Evolutionary conservation across 2,329 filamentous ascomycete genomes (phyloP), one percentile per base, ranked within the genome.

Genomic region (Dothiorella sarmentorum): DNA sequence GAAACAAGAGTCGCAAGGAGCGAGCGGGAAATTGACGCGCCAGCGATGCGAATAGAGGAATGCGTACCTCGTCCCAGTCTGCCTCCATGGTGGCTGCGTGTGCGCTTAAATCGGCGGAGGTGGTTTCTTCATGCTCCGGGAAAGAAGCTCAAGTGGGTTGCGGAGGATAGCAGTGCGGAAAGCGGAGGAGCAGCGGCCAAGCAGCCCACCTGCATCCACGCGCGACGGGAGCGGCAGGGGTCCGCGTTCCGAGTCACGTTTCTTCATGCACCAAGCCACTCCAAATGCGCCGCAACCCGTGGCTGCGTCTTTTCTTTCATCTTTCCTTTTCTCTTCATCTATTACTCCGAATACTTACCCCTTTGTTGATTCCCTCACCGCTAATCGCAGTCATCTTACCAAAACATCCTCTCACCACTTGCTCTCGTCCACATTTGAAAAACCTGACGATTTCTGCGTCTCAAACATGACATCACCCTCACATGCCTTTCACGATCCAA

Each of bases 51-150:
- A 20, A n/a, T n/a, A 17, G 31, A 56, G n/a, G 38, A 52, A 61
- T 43, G 42, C 65, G 61, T 70, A 78, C 76, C 71, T 81, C 78
- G 65, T 77, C 77, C 78, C 78, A 80, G 64, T 81, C 79, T 60
- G 77, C 75, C 68, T 81, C 79, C 79, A 81, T 81, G 42, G 42
- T 70, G 35, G 27, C 38, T 44, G 57, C 26, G 38, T 33, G 42
- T 38, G 47, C 29, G 43, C 40, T n/a, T 59, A 59, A 10, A 37
- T 27, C n/a, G 29, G 17, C 20, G 45, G 45, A 10, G 57, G 47
- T 22, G 47, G 47, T 17, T 53, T 47, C 55, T 58, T 58, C 55
- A 58, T 58, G 27, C 55, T 58, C 42, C 43, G 22, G 40, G 40
- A 7, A 20, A n/a, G 10, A 37, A 26, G 29, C 20, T 26, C 3